Percentiles rank a stretch among this genome's conserved stretches.
Evolutionary conservation across 1,139 yeast species (phyloP).

Genomic region (Debaryomyces robertsiae): DNA sequence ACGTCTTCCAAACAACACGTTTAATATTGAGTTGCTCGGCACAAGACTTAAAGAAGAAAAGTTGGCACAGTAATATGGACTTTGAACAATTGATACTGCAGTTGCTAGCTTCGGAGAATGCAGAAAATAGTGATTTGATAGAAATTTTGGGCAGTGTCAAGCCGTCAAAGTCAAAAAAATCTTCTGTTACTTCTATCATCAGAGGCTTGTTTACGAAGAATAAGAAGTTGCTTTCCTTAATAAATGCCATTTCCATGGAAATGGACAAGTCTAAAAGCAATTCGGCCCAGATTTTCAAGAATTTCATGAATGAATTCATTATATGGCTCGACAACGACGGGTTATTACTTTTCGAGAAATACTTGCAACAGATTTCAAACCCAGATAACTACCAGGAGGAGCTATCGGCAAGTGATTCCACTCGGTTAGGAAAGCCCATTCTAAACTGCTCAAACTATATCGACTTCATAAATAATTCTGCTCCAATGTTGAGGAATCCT

Average conservation of each 20-base stretch:
- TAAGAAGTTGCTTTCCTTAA: slow-evolving; percentile 29
- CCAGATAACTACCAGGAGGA: slow-evolving; percentile 4
- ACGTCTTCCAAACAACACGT: too few relatives aligned
- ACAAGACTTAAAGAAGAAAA: too few relatives aligned
- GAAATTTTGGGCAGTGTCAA: slow-evolving; percentile 40
- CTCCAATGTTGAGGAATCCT: slow-evolving; percentile 38
- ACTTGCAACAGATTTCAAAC: slow-evolving; percentile 13
- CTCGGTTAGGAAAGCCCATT: slow-evolving; percentile 34
- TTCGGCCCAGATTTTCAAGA: slow-evolving; percentile 34
- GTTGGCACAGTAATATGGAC: not conserved
- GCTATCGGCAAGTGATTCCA: slow-evolving; percentile 20
- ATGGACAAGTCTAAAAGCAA: slow-evolving; percentile 19
- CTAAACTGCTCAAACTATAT: slow-evolving; percentile 35
- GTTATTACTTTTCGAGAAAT: slow-evolving; percentile 37
- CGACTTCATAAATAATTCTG: slow-evolving; percentile 30
- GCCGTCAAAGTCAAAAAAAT: slow-evolving; percentile 31
- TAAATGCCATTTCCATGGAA: slow-evolving; percentile 22
- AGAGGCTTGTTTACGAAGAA: slow-evolving; percentile 49
- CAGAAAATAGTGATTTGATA: slow-evolving; percentile 34
- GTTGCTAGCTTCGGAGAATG: slow-evolving; percentile 26
- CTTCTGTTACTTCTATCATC: slow-evolving; percentile 35
- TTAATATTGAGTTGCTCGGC: too few relatives aligned
- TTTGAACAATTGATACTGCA: slow-evolving; percentile 9
- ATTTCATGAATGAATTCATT: slow-evolving; percentile 42
- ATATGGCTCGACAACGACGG: slow-evolving; percentile 42